Base-by-base conservation (phyloP, 805 yeast genomes). In the Candida quercuum region DNA sequence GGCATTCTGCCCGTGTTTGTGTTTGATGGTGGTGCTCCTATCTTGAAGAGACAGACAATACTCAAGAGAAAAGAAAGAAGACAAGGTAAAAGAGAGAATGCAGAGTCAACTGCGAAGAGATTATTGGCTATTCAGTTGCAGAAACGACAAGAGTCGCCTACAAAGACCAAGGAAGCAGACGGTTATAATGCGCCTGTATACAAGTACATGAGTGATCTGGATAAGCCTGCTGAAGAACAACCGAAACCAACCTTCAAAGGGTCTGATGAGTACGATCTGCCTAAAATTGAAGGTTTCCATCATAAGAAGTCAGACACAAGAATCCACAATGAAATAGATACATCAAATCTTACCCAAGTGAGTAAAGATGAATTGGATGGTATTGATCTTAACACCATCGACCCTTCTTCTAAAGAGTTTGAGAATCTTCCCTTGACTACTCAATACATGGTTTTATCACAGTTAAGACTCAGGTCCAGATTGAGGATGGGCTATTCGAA, bases 1-100 rank as follows among this genome's bases (percentile, higher is more conserved):
- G 98, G 97, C 0, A 87, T 84, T 15, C 70, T 66, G 36, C 98
- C 98, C 0, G 82, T 89, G 6, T 89, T 89, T 67, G 93, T 89
- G 1, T 89, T 89, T 66, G 98, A 89, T 64, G 98, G 98, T 20
- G 96, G 93, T 2, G 96, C 94, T 0, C 96, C 96, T 0, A 68
- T 71, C 1, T 61, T 93, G 52, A 93, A 93, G 64, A 67, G 80
- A 45, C 78, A 78, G 41, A 91, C 96, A 0, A 84, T 93, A 14
- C 69, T 69, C 13, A 70, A 76, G 41, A 72, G 99, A 45, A 73
- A 76, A 46, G 86, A 84, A 50, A 62, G 85, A 42, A 63, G 96
- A 31, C 79, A 79, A 47, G 95, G 86, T 1, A 72, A 86, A 40
- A 67, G 78, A 44, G 89, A 81, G 36, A 75, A 72, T 38, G 83